These are phyloP conservation scores for Sonneratia alba DNA, from an alignment of 345 rosid species.

Conservation along the genomic window DNA sequence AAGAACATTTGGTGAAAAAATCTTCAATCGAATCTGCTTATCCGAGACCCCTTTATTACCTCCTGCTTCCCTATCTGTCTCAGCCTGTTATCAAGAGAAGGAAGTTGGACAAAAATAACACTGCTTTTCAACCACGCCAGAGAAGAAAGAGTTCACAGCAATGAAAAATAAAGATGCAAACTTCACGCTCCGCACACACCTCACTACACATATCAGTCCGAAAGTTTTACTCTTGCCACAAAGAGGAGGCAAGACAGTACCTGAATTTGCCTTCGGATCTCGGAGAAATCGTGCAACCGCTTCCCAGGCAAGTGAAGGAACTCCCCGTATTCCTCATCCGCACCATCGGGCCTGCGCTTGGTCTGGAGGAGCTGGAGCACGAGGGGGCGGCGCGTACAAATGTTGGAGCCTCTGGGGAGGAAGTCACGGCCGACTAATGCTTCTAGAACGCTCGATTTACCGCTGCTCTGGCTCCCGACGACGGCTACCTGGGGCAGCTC, in stretches of 20 bases:
- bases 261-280: conserved; percentile 94
- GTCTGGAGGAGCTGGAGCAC: conserved; percentile 95
- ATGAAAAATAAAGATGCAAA: not conserved
- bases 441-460: conserved; percentile 96
- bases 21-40: conserved; percentile 76
- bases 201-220: not conserved
- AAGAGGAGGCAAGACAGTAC: conserved; percentile 14
- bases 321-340: conserved; percentile 93
- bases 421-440: conserved; percentile 96
- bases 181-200: not conserved
- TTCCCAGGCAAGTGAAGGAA: conserved; percentile 73
- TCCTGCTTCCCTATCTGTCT: conserved; percentile 80
- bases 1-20: conserved; percentile 85
- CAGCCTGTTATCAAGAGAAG: conserved; percentile 39
- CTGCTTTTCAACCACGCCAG: not conserved
- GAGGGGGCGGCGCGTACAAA: conserved; percentile 96
- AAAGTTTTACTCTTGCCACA: not conserved
- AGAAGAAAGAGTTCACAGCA: not conserved
- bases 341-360: conserved; percentile 44
- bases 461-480: conserved; percentile 99
- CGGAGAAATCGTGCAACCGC: conserved; percentile 77
- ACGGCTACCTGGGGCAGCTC: conserved; percentile 98
- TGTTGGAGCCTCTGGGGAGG: conserved; percentile 83
- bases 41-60: conserved; percentile 90
- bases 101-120: not conserved